Evolutionary conservation across 1,284 basidiomycete genomes (phyloP), one percentile per base, ranked within the genome.

Genomic region (Heterobasidion parviporum): DNA sequence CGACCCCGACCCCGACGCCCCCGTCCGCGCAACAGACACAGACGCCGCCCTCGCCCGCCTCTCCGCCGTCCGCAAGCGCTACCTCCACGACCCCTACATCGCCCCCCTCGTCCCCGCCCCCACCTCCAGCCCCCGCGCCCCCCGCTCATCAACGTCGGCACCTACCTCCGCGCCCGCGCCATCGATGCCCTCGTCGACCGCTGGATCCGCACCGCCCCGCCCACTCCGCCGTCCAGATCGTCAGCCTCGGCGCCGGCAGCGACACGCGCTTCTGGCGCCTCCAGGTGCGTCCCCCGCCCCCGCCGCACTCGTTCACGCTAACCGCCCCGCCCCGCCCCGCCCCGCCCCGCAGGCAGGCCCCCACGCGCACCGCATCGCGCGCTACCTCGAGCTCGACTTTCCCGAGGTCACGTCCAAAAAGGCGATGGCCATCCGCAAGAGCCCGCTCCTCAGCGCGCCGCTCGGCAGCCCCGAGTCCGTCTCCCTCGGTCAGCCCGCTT

Each of bases 111-210:
- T 92, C 36, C 77, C 32, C 77, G 84, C 14, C 74, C 85, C 7
- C 80, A 82, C 64, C 68, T 82, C 61, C 77, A 89, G 67, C 82
- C 80, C 43, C 65, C 78, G 14, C 77, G 89, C 1, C 82, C 92
- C 1, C 95, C 95, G 0, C 72, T 98, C 61, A 98, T 99, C 76
- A 98, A 98, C 68, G 79, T 98, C 49, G 96, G 96, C 8, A 99
- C 96, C 1, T 92, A 89, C 62, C 83, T 97, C 55, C 82, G 97
- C 54, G 87, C 90, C 0, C 77, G 79, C 50, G 87, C 83, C 1
- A 83, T 98, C 49, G 97, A 99, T 66, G 68, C 72, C 49, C 80
- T 98, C 6, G 85, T 97, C 0, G 73, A 86, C 18, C 69, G 77
- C 48, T 98, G 94, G 80, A 63, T 97, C 15, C 62, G 66, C 7